Base-by-base conservation (phyloP, 805 yeast species). In the Metschnikowia anglica region DNA sequence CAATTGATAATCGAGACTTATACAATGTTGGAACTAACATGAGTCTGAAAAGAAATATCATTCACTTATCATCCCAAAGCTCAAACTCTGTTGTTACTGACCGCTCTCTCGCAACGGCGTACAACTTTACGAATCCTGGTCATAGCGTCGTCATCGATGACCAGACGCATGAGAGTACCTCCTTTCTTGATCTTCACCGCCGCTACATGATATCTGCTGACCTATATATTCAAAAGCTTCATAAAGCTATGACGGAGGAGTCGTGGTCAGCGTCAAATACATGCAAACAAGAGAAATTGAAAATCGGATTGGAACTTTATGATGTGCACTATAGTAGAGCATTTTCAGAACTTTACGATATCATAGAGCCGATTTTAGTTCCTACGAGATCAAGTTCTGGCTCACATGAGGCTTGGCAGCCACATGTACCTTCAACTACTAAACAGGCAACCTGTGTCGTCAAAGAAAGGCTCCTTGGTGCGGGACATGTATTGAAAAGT, bases 141-240 rank as follows among this genome's bases (percentile, higher is more conserved):
- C 39, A 35, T 18, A 19, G 34, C 10, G 43, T 39, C 10, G 36
- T 25, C 8, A 35, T 21, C 10, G 37, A 41, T 19, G 39, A 26
- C 23, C 34, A 39, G 5, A 15, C 12, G 8, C 37, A 34, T 16
- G 34, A 35, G 2, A 37, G 35, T 28, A 23, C 34, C n/a, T n/a
- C 34, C n/a, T 19, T 49, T 19, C 43, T 35, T 15, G 53, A 49
- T 7, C 30, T 49, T 5, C 53, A 49, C 25, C 28, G 47, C 13
- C 48, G 42, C 23, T 49, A 49, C 27, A 41, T 49, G 53, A 39
- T 44, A 9, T 48, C 53, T 1, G 40, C 53, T 3, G 53, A 49
- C 19, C 42, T 42, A 10, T 49, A 36, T 33, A 36, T 49, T 36
- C 53, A 39, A 15, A 44, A 37, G 18, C 38, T 44, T 13, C 52